Evolutionary conservation across 2,329 filamentous ascomycete species (phyloP).

Genomic region (Beauveria sp.): DNA sequence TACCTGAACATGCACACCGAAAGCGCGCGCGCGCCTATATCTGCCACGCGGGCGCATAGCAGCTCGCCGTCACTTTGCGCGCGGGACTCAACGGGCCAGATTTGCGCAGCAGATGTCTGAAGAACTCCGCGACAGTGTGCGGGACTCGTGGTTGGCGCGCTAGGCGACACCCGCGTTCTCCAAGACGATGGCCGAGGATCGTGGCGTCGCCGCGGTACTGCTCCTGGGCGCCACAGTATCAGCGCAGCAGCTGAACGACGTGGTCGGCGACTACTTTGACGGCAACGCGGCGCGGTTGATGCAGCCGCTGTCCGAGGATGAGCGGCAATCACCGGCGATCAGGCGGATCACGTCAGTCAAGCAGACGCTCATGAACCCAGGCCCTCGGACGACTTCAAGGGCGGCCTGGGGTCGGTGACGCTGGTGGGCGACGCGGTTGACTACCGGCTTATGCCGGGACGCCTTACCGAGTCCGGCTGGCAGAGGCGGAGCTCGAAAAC

Average conservation of each 20-base stretch:
- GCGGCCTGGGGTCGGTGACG: too few species aligned
- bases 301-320: background rate
- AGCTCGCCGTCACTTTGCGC: background rate
- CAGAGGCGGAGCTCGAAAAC: too few species aligned
- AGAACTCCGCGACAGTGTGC: background rate
- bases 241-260: conserved; percentile 15
- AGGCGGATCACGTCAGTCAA: too few species aligned
- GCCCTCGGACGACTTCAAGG: too few species aligned
- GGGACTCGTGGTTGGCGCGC: conserved; percentile 20
- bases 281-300: background rate
- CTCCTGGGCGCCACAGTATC: conserved; percentile 41
- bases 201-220: conserved; percentile 31
- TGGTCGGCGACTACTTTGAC: background rate
- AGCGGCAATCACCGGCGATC: too few species aligned
- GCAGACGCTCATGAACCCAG: too few species aligned
- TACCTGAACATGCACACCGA: conserved; percentile 35
- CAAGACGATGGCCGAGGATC: conserved; percentile 38
- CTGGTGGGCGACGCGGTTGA: too few species aligned
- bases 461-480: too few species aligned
- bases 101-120: conserved; percentile 16
- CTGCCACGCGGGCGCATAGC: too few species aligned
- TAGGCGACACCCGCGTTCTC: conserved; percentile 44
- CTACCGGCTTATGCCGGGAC: too few species aligned
- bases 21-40: background rate
- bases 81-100: background rate